phyloP scores from a whole-genome alignment of 2,329 filamentous ascomycete species.

The Malbranchea zuffiana region DNA sequence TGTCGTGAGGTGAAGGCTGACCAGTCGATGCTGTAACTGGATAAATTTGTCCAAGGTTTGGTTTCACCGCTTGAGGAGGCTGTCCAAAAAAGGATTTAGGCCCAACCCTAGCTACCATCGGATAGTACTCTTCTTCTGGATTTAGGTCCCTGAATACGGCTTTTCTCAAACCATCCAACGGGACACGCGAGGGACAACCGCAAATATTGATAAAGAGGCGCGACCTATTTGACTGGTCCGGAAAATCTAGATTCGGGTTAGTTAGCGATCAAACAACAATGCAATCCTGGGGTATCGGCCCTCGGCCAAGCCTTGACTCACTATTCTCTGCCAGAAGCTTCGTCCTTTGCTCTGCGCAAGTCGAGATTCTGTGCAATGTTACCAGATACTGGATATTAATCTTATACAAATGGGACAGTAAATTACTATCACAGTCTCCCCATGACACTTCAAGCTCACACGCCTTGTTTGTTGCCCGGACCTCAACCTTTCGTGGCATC shows the following conservation, averaged over 20 bases:
- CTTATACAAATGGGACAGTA: constrained; percentile 6
- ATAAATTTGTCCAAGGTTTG: background rate
- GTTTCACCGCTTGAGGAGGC: constrained; percentile 4
- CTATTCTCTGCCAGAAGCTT: constrained; percentile 5
- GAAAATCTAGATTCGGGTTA: constrained; percentile 7
- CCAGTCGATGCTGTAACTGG: background rate
- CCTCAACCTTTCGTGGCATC: constrained; percentile 10
- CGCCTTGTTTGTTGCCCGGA: background rate
- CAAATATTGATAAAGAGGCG: background rate
- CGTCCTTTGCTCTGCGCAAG: constrained; percentile 6
- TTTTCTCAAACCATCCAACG: background rate
- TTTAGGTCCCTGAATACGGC: constrained; percentile 10
- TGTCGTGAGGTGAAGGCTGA: background rate
- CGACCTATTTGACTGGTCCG: background rate
- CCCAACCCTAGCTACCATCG: constrained; percentile 11
- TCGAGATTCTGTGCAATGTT: constrained; percentile 8
- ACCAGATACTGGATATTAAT: constrained; percentile 10
- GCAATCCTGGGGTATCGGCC: too few species aligned
- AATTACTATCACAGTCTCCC: constrained; percentile 12
- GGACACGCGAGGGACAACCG: background rate
- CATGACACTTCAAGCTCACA: constrained; percentile 10
- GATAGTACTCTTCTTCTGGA: constrained; percentile 10
- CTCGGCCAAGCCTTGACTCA: too few species aligned
- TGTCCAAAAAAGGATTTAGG: constrained; percentile 11
- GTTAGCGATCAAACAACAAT: constrained; percentile 2